These are phyloP conservation scores for Aspergillus tanneri DNA, from an alignment of 2,329 filamentous ascomycete genomes.

Conservation along the genomic window DNA sequence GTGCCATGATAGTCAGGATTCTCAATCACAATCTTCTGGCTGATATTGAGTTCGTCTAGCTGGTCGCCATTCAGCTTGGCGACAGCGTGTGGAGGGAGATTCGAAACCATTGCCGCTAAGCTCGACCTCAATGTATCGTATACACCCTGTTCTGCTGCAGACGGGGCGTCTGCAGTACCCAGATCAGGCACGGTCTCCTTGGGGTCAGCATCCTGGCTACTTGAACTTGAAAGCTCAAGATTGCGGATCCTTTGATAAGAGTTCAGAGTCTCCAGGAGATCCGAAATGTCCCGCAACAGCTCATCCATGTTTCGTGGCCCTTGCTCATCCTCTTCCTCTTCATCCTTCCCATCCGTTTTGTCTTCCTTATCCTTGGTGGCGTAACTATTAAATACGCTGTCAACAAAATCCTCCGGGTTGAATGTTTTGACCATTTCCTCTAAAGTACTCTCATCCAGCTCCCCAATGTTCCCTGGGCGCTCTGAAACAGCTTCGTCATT, in stretches of 20 bases:
- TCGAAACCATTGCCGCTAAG: slow-evolving; percentile 69
- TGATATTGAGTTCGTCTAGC: slow-evolving; percentile 78
- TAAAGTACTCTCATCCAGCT: slow-evolving; percentile 42
- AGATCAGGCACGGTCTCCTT: slow-evolving; percentile 25
- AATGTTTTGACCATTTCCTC: slow-evolving; percentile 46
- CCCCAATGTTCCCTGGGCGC: slow-evolving; percentile 31
- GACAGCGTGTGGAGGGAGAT: slow-evolving; percentile 78
- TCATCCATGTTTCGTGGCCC: slow-evolving; percentile 50
- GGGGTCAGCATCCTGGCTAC: slow-evolving; percentile 33
- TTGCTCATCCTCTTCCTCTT: slow-evolving; percentile 6
- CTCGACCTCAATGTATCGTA: slow-evolving; percentile 77
- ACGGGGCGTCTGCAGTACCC: slow-evolving; percentile 53
- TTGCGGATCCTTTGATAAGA: slow-evolving; percentile 63
- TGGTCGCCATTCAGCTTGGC: slow-evolving; percentile 84
- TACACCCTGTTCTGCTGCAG: slow-evolving; percentile 55
- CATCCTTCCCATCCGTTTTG: slow-evolving; percentile 18
- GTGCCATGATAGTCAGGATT: slow-evolving; percentile 72
- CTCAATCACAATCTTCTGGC: slow-evolving; percentile 71
- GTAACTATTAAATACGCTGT: slow-evolving; percentile 24
- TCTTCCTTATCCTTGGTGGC: slow-evolving; percentile 26
- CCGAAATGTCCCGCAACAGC: slow-evolving; percentile 57
- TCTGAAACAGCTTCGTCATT: slow-evolving; percentile 22
- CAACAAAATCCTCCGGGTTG: slow-evolving; percentile 36
- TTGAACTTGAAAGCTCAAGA: slow-evolving; percentile 34
- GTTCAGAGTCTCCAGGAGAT: slow-evolving; percentile 60